A percentile compares a stretch with the other conserved stretches of the same genome.
These are phyloP conservation scores for Handroanthus guayacan DNA, from an alignment of 257 asterid species.

Conservation along the genomic window DNA sequence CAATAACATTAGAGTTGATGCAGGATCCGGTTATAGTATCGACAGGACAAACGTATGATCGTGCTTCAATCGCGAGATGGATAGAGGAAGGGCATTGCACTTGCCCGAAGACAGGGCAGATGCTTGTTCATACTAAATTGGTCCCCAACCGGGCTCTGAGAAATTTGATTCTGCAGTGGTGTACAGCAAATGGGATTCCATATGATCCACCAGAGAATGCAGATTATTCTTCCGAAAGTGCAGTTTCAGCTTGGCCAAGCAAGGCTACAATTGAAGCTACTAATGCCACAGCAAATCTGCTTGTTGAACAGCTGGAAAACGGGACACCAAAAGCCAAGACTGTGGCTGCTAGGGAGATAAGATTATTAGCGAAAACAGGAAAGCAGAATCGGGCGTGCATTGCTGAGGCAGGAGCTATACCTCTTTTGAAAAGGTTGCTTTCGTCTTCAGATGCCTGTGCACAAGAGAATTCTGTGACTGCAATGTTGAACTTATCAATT, in stretches of 20 bases:
- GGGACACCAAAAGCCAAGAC: conserved; percentile 71
- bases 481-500: conserved; percentile 84
- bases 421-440: conserved; percentile 65
- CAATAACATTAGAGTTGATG: conserved; percentile 86
- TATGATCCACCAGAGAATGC: conserved; percentile 63
- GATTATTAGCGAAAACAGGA: conserved; percentile 82
- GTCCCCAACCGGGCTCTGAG: conserved; percentile 78
- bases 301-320: conserved; percentile 65
- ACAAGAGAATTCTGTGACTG: conserved; percentile 92
- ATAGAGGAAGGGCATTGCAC: conserved; percentile 86
- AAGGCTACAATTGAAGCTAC: conserved; percentile 76
- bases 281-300: conserved; percentile 66
- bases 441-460: conserved; percentile 65
- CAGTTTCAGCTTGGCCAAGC: conserved; percentile 52
- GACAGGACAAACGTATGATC: conserved; percentile 93
- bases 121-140: conserved; percentile 64
- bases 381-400: conserved; percentile 78
- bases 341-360: conserved; percentile 80
- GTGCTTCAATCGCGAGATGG: conserved; percentile 83
- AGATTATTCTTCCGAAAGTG: conserved; percentile 50
- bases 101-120: conserved; percentile 90
- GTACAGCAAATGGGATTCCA: conserved; percentile 69
- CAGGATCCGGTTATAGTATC: conserved; percentile 85
- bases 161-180: conserved; percentile 82
- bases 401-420: conserved; percentile 89